phyloP scores from a whole-genome alignment of 2,329 filamentous ascomycete genomes.

The Ophiostoma quercus region DNA sequence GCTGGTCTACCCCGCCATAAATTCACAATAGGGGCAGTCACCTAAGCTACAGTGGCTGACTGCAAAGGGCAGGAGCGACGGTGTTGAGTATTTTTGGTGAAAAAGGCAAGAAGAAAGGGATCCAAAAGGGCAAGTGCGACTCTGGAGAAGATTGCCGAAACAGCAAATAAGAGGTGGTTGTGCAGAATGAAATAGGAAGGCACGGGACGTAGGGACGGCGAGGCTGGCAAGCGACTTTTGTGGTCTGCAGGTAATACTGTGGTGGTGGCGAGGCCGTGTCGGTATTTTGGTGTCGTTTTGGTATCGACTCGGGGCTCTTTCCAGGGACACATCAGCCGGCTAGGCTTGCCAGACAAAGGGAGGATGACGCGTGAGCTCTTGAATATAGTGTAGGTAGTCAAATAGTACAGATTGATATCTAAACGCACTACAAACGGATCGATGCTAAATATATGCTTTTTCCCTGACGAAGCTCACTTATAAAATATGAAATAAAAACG shows the following conservation, averaged over 20 bases:
- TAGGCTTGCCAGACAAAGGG: background rate
- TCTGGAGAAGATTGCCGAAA: background rate
- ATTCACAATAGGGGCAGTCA: background rate
- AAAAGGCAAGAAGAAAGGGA: background rate
- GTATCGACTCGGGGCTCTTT: background rate
- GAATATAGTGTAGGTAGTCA: background rate
- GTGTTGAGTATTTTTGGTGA: background rate
- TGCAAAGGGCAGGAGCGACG: background rate
- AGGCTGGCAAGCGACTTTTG: background rate
- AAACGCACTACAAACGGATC: background rate
- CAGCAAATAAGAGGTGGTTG: background rate
- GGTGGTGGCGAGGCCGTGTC: background rate
- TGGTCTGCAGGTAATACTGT: background rate
- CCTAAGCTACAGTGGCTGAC: background rate
- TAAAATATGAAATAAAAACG: too few species aligned
- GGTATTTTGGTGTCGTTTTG: background rate
- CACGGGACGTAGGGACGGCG: conserved; percentile 1
- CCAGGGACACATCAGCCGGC: background rate
- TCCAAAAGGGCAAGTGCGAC: background rate
- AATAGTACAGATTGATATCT: background rate
- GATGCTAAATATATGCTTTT: background rate
- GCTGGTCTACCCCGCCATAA: conserved; percentile 6
- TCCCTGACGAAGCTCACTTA: too few species aligned
- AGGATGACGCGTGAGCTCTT: conserved; percentile 1
- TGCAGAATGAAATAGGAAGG: background rate